Percentiles rank a stretch among this genome's conserved stretches.
phyloP scores from a whole-genome alignment of 352 stramenopile species.

The Phytophthora podocarpi region DNA sequence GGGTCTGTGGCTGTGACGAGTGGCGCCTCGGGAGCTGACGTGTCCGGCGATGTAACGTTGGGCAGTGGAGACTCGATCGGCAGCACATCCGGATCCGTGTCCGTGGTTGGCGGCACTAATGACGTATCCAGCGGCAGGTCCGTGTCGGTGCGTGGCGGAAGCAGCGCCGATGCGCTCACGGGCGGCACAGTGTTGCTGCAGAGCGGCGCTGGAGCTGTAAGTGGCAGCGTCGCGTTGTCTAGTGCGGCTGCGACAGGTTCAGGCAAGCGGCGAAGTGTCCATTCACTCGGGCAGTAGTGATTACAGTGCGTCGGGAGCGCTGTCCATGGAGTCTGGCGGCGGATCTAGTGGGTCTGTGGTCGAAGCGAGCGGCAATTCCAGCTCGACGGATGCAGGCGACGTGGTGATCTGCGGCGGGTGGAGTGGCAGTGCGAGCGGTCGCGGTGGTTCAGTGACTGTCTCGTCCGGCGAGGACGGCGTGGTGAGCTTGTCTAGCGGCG shows the following conservation, averaged over 20 bases:
- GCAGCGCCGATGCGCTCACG: neutral
- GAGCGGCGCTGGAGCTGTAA: conserved; percentile 18
- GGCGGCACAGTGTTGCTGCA: conserved; percentile 12
- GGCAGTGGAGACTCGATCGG: neutral
- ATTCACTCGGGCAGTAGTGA: neutral
- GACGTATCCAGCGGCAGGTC: neutral
- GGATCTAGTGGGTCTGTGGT: conserved; percentile 7
- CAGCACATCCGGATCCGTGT: conserved; percentile 5
- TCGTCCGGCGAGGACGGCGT: conserved; percentile 5
- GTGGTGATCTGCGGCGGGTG: conserved; percentile 8
- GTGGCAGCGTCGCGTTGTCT: neutral
- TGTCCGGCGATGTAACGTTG: conserved; percentile 6
- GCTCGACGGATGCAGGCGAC: conserved; percentile 15
- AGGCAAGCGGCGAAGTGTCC: neutral
- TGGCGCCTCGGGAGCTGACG: neutral
- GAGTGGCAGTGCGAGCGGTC: neutral
- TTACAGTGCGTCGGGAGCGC: neutral
- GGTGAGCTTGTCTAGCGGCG: conserved; percentile 8
- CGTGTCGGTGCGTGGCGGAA: conserved; percentile 4
- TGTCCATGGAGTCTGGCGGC: conserved; percentile 8
- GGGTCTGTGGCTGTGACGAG: conserved; percentile 4
- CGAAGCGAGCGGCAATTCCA: conserved; percentile 17
- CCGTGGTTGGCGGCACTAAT: conserved; percentile 4
- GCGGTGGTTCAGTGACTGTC: conserved; percentile 11
- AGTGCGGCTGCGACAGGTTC: conserved; percentile 1